Conservation (phyloP, 805 yeast species). For the Metschnikowia chrysomelidarum region DNA sequence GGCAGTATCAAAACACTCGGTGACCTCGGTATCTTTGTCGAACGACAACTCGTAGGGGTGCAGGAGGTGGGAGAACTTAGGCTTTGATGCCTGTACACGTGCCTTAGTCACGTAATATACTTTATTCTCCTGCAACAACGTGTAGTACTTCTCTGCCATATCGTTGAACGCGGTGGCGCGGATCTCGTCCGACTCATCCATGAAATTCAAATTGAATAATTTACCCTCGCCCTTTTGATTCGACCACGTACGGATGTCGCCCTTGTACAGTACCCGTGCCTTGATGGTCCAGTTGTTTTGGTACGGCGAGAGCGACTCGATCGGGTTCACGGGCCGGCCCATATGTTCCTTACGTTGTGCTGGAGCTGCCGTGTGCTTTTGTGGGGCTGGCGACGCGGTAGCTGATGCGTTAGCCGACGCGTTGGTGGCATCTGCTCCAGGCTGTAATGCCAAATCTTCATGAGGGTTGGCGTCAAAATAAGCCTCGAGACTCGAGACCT, state of each 20-base stretch:
- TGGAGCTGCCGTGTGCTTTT: slow-evolving; percentile 10
- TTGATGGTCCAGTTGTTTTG: slow-evolving; percentile 89
- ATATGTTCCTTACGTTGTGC: slow-evolving; percentile 7
- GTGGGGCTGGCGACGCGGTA: background rate
- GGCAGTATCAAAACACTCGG: slow-evolving; percentile 57
- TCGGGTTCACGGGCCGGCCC: slow-evolving; percentile 51
- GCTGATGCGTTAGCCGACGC: background rate
- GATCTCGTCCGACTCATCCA: slow-evolving; percentile 95
- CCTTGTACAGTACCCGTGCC: slow-evolving; percentile 86
- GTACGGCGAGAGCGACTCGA: slow-evolving; percentile 88
- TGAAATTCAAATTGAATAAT: slow-evolving; percentile 79
- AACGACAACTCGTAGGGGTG: slow-evolving; percentile 87
- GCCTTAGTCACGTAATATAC: slow-evolving; percentile 84
- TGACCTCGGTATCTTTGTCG: slow-evolving; percentile 75
- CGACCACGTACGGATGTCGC: slow-evolving; percentile 85
- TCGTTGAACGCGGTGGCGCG: slow-evolving; percentile 94
- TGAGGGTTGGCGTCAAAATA: slow-evolving; percentile 60
- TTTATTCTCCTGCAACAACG: slow-evolving; percentile 79
- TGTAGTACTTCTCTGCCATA: slow-evolving; percentile 74
- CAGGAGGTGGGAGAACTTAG: slow-evolving; percentile 76
- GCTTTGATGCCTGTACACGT: slow-evolving; percentile 77
- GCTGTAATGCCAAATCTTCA: slow-evolving; percentile 40
- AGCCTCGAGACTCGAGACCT: slow-evolving; percentile 49
- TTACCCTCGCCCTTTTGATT: slow-evolving; percentile 87
- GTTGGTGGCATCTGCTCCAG: too few relatives aligned